These are phyloP conservation scores for Dysphania ambrosioides DNA, from an alignment of 148 eudicot species.

Conservation along the genomic window DNA sequence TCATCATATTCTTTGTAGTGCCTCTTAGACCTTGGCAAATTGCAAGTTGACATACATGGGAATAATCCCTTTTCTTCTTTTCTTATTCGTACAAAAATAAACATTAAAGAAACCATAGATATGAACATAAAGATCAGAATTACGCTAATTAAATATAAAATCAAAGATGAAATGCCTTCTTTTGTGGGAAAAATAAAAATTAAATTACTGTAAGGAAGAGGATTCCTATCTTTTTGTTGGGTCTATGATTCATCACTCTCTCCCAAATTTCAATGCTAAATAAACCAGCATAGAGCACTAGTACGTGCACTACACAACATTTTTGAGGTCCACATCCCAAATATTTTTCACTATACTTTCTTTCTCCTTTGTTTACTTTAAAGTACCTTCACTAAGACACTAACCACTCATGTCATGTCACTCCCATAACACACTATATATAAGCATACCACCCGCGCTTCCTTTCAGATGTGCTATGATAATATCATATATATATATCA, in stretches of 20 bases:
- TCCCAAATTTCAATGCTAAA: background rate
- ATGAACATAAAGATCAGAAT: background rate
- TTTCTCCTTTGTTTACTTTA: constrained; percentile 14
- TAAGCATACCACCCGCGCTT: background rate
- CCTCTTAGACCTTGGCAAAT: constrained; percentile 3
- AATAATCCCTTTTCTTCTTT: background rate
- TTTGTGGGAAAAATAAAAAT: background rate
- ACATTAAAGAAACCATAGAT: background rate
- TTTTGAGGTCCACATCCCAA: background rate
- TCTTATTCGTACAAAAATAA: background rate
- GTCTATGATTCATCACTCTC: background rate
- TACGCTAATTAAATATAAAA: background rate
- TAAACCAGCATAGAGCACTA: constrained; percentile 4
- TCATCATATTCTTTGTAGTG: background rate
- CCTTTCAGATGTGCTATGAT: background rate
- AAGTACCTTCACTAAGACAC: constrained; percentile 9
- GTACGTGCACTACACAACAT: background rate
- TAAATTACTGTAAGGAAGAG: background rate
- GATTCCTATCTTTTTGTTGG: constrained; percentile 4
- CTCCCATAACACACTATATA: constrained; percentile 6
- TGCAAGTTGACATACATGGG: background rate
- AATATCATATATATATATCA: too few relatives aligned
- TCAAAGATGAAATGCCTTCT: background rate
- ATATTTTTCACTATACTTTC: background rate
- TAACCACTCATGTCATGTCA: background rate